Evolutionary conservation across 2,329 filamentous ascomycete species (phyloP).

Genomic region (Pyrenophora tritici-repentis): DNA sequence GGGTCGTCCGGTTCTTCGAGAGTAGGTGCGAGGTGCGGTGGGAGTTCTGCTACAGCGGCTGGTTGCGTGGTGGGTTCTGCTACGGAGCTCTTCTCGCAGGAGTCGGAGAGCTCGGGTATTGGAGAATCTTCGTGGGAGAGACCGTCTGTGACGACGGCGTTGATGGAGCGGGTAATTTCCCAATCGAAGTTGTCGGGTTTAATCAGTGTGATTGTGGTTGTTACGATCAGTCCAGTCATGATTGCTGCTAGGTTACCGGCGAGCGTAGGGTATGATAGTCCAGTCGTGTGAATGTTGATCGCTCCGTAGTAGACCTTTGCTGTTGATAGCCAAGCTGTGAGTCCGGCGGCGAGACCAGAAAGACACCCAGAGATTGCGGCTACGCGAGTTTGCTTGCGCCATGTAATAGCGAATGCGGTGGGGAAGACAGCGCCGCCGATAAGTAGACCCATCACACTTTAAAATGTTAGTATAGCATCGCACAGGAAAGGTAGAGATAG

Average conservation of each 20-base stretch:
- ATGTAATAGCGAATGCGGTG: slow-evolving; percentile 45
- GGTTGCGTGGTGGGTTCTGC: background rate
- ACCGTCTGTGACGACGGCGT: slow-evolving; percentile 29
- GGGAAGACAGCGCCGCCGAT: slow-evolving; percentile 52
- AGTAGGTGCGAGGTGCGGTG: slow-evolving; percentile 22
- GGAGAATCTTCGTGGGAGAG: slow-evolving; percentile 16
- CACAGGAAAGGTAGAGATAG: background rate
- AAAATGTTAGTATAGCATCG: slow-evolving; percentile 9
- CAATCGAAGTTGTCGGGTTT: slow-evolving; percentile 48
- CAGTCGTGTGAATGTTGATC: slow-evolving; percentile 48
- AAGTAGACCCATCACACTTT: slow-evolving; percentile 48
- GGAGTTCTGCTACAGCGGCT: slow-evolving; percentile 8
- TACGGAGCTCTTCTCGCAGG: slow-evolving; percentile 16
- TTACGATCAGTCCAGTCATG: slow-evolving; percentile 42
- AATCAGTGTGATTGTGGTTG: slow-evolving; percentile 42
- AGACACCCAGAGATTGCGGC: slow-evolving; percentile 44
- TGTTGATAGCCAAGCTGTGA: slow-evolving; percentile 47
- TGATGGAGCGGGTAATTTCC: slow-evolving; percentile 48
- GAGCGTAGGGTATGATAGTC: slow-evolving; percentile 46
- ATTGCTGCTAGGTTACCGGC: slow-evolving; percentile 47
- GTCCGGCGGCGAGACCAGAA: slow-evolving; percentile 39
- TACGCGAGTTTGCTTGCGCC: slow-evolving; percentile 41
- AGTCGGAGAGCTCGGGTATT: slow-evolving; percentile 9
- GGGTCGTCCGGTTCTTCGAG: slow-evolving; percentile 38
- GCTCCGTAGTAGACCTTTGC: slow-evolving; percentile 46